Percentiles rank a stretch among this genome's conserved stretches.
These are phyloP conservation scores for Solanum rostratum DNA, from an alignment of 257 asterid genomes.

Conservation along the genomic window DNA sequence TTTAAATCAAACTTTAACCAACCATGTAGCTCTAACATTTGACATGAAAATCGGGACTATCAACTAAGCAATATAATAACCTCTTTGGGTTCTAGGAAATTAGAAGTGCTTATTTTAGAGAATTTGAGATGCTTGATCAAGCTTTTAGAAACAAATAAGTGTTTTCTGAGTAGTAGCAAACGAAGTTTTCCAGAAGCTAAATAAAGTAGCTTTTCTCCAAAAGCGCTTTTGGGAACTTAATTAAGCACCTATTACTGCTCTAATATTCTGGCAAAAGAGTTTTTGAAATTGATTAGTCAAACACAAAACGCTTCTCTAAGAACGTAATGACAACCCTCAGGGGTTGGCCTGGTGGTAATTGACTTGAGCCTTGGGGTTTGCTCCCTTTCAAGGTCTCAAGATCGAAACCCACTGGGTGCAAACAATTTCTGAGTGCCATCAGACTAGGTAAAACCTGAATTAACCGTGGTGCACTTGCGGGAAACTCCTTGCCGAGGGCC, in stretches of 20 bases:
- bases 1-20: neutral
- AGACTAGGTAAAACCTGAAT: no score
- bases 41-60: neutral
- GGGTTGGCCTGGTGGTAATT: no score
- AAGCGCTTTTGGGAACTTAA: neutral
- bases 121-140: neutral
- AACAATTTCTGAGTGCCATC: no score
- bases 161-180: neutral
- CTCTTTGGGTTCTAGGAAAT: neutral
- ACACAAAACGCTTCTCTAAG: neutral
- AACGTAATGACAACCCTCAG: no score
- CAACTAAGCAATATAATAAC: neutral
- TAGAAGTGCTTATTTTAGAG: neutral
- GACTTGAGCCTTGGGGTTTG: no score
- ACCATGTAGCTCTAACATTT: neutral
- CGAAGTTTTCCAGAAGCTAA: neutral
- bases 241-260: neutral
- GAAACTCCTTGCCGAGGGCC: no score
- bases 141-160: neutral
- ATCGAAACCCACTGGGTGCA: no score
- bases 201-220: neutral
- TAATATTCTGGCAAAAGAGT: neutral
- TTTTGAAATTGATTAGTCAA: neutral
- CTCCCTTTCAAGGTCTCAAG: no score
- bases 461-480: no score